These are phyloP conservation scores for Colletotrichum karsti DNA, from an alignment of 2,329 filamentous ascomycete species.

Conservation along the genomic window DNA sequence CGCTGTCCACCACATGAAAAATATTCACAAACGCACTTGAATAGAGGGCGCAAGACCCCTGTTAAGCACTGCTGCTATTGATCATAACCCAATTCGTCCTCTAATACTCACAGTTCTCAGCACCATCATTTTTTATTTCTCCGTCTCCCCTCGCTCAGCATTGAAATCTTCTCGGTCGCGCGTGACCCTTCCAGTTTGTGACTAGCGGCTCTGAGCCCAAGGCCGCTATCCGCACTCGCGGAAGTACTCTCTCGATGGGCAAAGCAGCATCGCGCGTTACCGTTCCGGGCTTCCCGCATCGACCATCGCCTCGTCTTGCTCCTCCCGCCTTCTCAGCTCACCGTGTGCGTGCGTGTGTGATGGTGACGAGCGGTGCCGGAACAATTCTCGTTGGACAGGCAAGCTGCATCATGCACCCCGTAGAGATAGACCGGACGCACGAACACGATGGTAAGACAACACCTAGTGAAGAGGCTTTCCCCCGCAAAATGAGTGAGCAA, in stretches of 20 bases:
- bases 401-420: constrained; percentile 21
- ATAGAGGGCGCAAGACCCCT: too few species aligned
- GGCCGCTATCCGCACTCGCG: not conserved
- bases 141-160: not conserved
- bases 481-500: not conserved
- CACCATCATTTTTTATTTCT: not conserved
- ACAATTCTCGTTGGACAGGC: not conserved
- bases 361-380: constrained; percentile 17
- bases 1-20: too few species aligned
- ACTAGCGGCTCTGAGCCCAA: constrained; percentile 1
- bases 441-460: constrained; percentile 2
- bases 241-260: not conserved
- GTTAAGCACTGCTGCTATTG: not conserved
- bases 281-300: constrained; percentile 7
- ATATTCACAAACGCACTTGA: too few species aligned
- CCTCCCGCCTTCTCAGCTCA: constrained; percentile 6
- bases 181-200: constrained; percentile 18
- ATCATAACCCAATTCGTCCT: not conserved
- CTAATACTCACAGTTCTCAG: too few species aligned
- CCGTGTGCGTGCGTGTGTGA: not conserved
- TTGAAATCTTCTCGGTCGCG: not conserved
- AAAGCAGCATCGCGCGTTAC: not conserved
- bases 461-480: not conserved
- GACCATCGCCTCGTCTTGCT: constrained; percentile 5
- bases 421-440: constrained; percentile 2